These are phyloP conservation scores for Ceratocystis colombiana DNA, from an alignment of 2,329 filamentous ascomycete species.

Conservation along the genomic window DNA sequence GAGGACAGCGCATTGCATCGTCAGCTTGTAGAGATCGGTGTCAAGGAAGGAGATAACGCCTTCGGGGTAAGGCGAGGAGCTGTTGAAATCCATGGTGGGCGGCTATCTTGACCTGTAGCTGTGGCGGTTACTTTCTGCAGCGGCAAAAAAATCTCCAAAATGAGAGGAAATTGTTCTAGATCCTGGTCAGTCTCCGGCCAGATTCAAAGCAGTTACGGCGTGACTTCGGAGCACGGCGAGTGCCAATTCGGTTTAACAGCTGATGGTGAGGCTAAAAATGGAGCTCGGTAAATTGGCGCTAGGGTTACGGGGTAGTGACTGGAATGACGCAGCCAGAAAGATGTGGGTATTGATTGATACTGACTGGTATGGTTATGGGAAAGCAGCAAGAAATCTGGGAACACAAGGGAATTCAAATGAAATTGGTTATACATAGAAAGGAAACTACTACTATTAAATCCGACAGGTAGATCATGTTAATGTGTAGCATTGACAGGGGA, in stretches of 20 bases:
- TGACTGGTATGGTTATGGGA: not conserved
- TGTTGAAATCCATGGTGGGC: conserved; percentile 52
- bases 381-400: not conserved
- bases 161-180: not conserved
- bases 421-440: not conserved
- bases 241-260: not conserved
- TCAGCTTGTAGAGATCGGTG: conserved; percentile 86
- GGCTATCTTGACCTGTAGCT: conserved; percentile 12
- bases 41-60: conserved; percentile 75
- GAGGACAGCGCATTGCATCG: conserved; percentile 94
- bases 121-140: not conserved
- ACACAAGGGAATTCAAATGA: not conserved
- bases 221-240: not conserved
- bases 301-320: conserved; percentile 1
- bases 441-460: too few relatives aligned
- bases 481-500: not conserved
- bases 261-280: conserved; percentile 7
- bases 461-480: too few relatives aligned
- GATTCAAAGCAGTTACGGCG: not conserved
- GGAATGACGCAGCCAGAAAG: conserved; percentile 5
- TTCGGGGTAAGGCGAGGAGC: conserved; percentile 57
- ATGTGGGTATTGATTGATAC: not conserved
- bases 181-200: not conserved
- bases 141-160: not conserved
- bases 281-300: conserved; percentile 9